Conservation (phyloP, 1,284 basidiomycete genomes). For the Peniophora sp. region DNA sequence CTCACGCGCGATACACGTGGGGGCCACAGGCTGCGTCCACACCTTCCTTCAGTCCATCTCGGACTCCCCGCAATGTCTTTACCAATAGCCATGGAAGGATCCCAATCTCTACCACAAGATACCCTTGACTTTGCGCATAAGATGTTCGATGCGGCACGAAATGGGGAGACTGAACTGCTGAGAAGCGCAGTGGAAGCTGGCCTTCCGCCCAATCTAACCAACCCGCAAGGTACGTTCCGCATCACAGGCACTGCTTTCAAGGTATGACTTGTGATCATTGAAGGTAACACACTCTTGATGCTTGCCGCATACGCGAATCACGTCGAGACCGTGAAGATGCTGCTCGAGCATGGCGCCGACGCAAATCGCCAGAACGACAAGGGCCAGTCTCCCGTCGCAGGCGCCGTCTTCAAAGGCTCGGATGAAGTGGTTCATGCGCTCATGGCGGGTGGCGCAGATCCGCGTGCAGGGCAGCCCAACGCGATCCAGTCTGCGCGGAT, state of each 20-base stretch:
- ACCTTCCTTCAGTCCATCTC: too few relatives aligned
- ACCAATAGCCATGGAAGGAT: background rate
- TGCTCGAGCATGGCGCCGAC: constrained; percentile 56
- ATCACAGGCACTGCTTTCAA: background rate
- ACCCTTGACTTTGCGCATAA: constrained; percentile 66
- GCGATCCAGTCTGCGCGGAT: constrained; percentile 68
- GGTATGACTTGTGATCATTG: background rate
- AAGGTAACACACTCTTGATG: constrained; percentile 78
- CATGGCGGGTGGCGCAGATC: constrained; percentile 59
- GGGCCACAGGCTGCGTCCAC: too few relatives aligned
- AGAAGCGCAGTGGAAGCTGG: constrained; percentile 62
- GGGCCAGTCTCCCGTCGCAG: constrained; percentile 75
- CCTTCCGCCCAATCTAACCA: constrained; percentile 73
- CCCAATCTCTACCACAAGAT: constrained; percentile 25
- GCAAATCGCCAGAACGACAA: constrained; percentile 69
- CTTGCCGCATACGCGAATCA: constrained; percentile 78
- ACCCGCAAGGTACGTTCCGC: constrained; percentile 46
- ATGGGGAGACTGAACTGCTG: constrained; percentile 46
- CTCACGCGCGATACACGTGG: too few relatives aligned
- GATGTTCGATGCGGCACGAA: constrained; percentile 72
- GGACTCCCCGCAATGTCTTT: too few relatives aligned
- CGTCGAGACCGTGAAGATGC: constrained; percentile 39
- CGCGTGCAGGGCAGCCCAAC: constrained; percentile 60
- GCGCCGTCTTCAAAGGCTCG: constrained; percentile 73
- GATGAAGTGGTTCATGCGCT: constrained; percentile 58